phyloP scores from a whole-genome alignment of 768 basidiomycete genomes.

The Tricholoma sp. region DNA sequence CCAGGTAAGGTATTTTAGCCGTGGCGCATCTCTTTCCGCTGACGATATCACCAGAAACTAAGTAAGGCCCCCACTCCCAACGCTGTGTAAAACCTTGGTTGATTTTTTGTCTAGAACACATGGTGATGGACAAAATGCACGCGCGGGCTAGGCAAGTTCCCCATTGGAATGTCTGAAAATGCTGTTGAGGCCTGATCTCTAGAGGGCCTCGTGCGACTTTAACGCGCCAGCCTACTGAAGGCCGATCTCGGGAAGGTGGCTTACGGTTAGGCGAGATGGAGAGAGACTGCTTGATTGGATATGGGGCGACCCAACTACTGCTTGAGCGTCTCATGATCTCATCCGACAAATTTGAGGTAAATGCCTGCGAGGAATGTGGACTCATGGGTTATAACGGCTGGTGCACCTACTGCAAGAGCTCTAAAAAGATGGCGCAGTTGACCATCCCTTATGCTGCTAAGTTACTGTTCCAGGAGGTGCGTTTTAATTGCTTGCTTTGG shows the following conservation, averaged over 20 bases:
- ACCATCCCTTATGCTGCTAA: conserved; percentile 98
- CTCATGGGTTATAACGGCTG: conserved; percentile 93
- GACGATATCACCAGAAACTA: conserved; percentile 61
- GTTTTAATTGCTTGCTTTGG: conserved; percentile 14
- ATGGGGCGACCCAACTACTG: conserved; percentile 95
- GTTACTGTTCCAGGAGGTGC: conserved; percentile 82
- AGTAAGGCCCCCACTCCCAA: conserved; percentile 48
- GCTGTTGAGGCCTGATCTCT: conserved; percentile 10
- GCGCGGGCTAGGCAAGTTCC: conserved; percentile 80
- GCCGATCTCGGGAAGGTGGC: conserved; percentile 95
- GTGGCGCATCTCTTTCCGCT: conserved; percentile 6
- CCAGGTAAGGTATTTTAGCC: conserved; percentile 51
- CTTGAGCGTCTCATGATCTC: conserved; percentile 99
- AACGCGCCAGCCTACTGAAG: conserved; percentile 97
- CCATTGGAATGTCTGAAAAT: conserved; percentile 2
- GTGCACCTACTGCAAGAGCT: conserved; percentile 98
- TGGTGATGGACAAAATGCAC: conserved; percentile 99
- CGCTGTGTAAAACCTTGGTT: conserved; percentile 9
- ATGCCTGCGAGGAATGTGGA: conserved; percentile 92
- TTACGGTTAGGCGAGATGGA: conserved; percentile 99
- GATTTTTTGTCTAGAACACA: conserved; percentile 60
- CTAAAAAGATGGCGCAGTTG: conserved; percentile 91
- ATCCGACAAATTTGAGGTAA: conserved; percentile 95
- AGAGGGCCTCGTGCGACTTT: conserved; percentile 95
- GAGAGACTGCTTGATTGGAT: conserved; percentile 95